phyloP scores from a whole-genome alignment of 192 early-diverging fungal genomes.

The Rhizophagus prolifer region DNA sequence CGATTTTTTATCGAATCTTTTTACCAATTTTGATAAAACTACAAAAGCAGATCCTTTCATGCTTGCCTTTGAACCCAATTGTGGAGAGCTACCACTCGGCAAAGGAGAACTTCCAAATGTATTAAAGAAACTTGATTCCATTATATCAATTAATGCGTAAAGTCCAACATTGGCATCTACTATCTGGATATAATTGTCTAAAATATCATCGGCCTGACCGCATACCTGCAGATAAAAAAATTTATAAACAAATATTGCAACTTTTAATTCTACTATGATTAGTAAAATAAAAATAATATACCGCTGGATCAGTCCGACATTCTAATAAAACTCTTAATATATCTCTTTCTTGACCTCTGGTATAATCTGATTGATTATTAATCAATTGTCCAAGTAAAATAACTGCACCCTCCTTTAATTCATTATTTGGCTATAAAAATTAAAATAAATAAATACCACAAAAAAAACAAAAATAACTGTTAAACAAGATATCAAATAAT shows the following conservation, averaged over 20 bases:
- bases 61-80: neutral
- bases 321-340: slow-evolving; percentile 17
- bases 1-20: slow-evolving; percentile 23
- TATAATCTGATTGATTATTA: slow-evolving; percentile 14
- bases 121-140: slow-evolving; percentile 22
- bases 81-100: neutral
- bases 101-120: neutral
- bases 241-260: neutral
- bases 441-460: neutral
- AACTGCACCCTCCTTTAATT: slow-evolving; percentile 16
- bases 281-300: neutral
- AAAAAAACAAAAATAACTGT: neutral
- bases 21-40: slow-evolving; percentile 19
- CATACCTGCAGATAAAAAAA: slow-evolving; percentile 2
- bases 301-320: slow-evolving; percentile 16
- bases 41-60: slow-evolving; percentile 20
- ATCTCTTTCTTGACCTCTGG: slow-evolving; percentile 12
- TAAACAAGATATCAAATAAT: neutral
- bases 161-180: slow-evolving; percentile 11
- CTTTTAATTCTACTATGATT: neutral
- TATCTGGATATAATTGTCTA: slow-evolving; percentile 12
- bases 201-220: slow-evolving; percentile 13
- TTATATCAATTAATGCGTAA: slow-evolving; percentile 29
- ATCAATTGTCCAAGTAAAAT: slow-evolving; percentile 13
- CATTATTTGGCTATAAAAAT: neutral